Percentiles rank a stretch among this genome's conserved stretches.
phyloP scores from a whole-genome alignment of 179 eudicot genomes.

The Corrigiola litoralis region DNA sequence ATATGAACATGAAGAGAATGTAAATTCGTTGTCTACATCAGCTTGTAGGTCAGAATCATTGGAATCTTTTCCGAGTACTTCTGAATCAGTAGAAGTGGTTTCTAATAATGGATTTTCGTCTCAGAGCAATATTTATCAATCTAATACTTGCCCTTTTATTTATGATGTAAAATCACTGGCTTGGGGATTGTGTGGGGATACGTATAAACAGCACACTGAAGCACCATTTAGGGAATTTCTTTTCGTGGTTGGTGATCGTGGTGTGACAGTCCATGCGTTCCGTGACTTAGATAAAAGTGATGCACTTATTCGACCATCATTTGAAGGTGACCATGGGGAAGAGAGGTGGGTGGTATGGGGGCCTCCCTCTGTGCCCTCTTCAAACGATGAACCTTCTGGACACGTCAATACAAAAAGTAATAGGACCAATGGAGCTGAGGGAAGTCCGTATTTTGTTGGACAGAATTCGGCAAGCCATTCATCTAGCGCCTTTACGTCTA shows the following conservation, averaged over 20 bases:
- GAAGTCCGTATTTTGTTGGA: slow-evolving; percentile 20
- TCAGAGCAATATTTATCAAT: slow-evolving; percentile 22
- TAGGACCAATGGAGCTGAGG: slow-evolving; percentile 26
- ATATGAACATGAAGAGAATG: slow-evolving; percentile 28
- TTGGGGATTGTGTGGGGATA: slow-evolving; percentile 82
- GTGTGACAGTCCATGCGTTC: slow-evolving; percentile 82
- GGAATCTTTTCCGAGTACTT: slow-evolving; percentile 39
- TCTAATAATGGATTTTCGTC: slow-evolving; percentile 26
- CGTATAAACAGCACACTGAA: slow-evolving; percentile 52
- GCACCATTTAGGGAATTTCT: slow-evolving; percentile 61
- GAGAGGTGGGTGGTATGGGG: slow-evolving; percentile 95
- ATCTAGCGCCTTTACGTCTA: slow-evolving; percentile 33
- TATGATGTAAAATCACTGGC: slow-evolving; percentile 75
- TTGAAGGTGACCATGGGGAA: slow-evolving; percentile 30
- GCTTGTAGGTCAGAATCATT: slow-evolving; percentile 29
- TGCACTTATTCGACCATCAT: slow-evolving; percentile 16
- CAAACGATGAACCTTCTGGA: slow-evolving; percentile 19
- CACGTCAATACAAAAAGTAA: slow-evolving; percentile 14
- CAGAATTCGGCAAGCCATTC: slow-evolving; percentile 27
- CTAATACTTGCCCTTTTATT: slow-evolving; percentile 41
- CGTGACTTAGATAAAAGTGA: slow-evolving; percentile 28
- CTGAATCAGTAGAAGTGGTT: slow-evolving; percentile 35
- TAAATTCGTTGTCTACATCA: slow-evolving; percentile 26
- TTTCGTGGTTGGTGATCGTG: slow-evolving; percentile 63
- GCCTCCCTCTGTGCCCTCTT: slow-evolving; percentile 34